Evolutionary conservation across 192 early-diverging fungal species (phyloP).

Genomic region (Coemansia sp.): DNA sequence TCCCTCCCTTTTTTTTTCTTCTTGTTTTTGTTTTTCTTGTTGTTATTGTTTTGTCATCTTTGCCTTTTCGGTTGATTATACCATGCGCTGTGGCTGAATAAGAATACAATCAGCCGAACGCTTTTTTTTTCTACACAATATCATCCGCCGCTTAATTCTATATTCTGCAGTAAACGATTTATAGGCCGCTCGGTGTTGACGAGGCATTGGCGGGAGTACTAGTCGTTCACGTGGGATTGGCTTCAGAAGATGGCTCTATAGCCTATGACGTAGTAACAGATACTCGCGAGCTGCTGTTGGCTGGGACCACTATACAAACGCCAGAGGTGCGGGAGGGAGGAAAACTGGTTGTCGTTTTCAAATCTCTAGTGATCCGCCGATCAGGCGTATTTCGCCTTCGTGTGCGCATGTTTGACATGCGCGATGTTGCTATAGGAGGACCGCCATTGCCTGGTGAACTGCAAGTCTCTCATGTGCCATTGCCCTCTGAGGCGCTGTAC

Average conservation of each 20-base stretch:
- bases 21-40: slow-evolving; percentile 2
- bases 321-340: slow-evolving; percentile 16
- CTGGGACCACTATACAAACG: slow-evolving; percentile 3
- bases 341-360: slow-evolving; percentile 25
- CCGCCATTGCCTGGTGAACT: background rate
- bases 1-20: background rate
- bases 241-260: slow-evolving; percentile 32
- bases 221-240: slow-evolving; percentile 26
- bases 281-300: slow-evolving; percentile 18
- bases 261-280: slow-evolving; percentile 21
- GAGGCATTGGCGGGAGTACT: slow-evolving; percentile 18
- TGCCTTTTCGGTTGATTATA: background rate
- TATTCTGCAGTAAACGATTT: background rate
- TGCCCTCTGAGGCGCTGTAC: background rate
- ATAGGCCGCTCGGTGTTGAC: slow-evolving; percentile 17
- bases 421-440: background rate
- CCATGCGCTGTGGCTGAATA: background rate
- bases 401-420: slow-evolving; percentile 27
- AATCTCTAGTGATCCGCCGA: slow-evolving; percentile 3
- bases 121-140: background rate
- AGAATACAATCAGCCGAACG: background rate
- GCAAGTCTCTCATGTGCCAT: background rate
- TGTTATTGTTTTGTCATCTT: slow-evolving; percentile 4
- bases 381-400: slow-evolving; percentile 33
- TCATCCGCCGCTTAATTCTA: background rate